Evolutionary conservation across 495 filamentous ascomycete species (phyloP).

Genomic region (Penicillium desertorum): DNA sequence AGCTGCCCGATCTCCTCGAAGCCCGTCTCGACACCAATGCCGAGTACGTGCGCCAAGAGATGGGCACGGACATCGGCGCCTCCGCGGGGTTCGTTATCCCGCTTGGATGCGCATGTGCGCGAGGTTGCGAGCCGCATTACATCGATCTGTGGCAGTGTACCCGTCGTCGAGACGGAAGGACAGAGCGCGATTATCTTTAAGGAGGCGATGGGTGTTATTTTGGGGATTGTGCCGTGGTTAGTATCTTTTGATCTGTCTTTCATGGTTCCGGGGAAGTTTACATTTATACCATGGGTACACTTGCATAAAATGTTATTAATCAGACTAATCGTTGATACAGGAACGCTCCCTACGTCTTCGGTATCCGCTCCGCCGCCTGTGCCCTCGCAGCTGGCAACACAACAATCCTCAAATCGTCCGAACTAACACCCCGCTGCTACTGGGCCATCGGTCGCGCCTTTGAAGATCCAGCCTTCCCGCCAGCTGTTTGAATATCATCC

Average conservation of each 20-base stretch:
- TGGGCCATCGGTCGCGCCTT: constrained; percentile 68
- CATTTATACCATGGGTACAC: too few species aligned
- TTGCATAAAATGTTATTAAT: not conserved
- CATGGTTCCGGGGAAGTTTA: not conserved
- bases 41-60: constrained; percentile 69
- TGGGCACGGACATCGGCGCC: constrained; percentile 54
- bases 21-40: constrained; percentile 57
- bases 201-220: constrained; percentile 78
- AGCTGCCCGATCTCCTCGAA: constrained; percentile 68
- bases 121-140: constrained; percentile 71
- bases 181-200: constrained; percentile 66
- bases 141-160: constrained; percentile 62
- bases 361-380: constrained; percentile 65
- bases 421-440: constrained; percentile 70
- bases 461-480: constrained; percentile 64
- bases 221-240: constrained; percentile 83
- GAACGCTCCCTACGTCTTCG: constrained; percentile 65
- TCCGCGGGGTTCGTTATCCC: constrained; percentile 59
- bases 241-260: constrained; percentile 11
- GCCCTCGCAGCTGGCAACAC: constrained; percentile 83
- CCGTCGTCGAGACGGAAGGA: constrained; percentile 53
- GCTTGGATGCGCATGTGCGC: constrained; percentile 57
- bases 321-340: constrained; percentile 33
- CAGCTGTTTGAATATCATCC: constrained; percentile 55
- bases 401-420: constrained; percentile 70